Evolutionary conservation across 495 filamentous ascomycete species (phyloP).

Genomic region (Penicillium riverlandense): DNA sequence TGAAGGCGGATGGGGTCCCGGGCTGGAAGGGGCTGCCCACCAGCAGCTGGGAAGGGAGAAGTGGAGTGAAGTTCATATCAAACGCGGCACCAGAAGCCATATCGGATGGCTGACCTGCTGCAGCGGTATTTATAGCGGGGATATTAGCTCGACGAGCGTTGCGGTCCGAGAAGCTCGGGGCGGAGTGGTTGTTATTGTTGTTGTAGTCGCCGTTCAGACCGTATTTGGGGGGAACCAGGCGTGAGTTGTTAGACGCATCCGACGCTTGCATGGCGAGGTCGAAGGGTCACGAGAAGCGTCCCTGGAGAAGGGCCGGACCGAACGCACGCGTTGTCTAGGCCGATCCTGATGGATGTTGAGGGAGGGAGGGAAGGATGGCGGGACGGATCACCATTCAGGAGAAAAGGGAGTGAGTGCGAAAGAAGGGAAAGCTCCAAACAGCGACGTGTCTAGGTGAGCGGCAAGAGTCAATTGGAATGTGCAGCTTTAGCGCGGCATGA

Average conservation of each 20-base stretch:
- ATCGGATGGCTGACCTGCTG: constrained; percentile 54
- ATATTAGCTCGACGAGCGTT: constrained; percentile 80
- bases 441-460: constrained; percentile 21
- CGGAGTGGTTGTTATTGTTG: constrained; percentile 58
- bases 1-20: constrained; percentile 82
- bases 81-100: constrained; percentile 83
- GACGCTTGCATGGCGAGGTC: constrained; percentile 76
- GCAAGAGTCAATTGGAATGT: constrained; percentile 30
- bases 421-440: constrained; percentile 8
- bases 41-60: constrained; percentile 88
- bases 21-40: constrained; percentile 96
- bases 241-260: constrained; percentile 49
- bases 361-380: neutral
- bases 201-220: constrained; percentile 62
- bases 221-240: constrained; percentile 47
- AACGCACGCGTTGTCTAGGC: no score
- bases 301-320: no score
- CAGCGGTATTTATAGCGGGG: constrained; percentile 82
- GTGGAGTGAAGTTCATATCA: constrained; percentile 97
- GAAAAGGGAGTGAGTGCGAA: neutral
- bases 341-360: neutral
- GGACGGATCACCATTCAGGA: constrained; percentile 10
- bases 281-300: constrained; percentile 1
- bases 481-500: constrained; percentile 15
- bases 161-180: constrained; percentile 70